Evolutionary conservation across 305 asterid species (phyloP).

Genomic region (Nicotiana rustica): DNA sequence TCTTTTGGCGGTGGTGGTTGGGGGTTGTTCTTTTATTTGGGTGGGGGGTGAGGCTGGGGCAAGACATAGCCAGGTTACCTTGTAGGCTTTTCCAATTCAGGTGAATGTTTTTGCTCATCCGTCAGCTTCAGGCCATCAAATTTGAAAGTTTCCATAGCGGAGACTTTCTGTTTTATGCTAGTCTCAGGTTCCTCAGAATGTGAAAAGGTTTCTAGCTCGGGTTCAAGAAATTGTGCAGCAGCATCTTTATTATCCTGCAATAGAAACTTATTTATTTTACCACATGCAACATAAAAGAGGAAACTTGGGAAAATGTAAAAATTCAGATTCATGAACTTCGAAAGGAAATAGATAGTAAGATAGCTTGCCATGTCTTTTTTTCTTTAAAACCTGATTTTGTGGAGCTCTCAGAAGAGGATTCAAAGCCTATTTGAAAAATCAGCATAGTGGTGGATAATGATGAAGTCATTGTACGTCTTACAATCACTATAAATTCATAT

Average conservation of each 20-base stretch:
- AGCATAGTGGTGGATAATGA: neutral
- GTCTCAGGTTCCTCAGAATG: slow-evolving; percentile 20
- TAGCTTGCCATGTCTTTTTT: slow-evolving; percentile 11
- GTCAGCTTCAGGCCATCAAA: slow-evolving; percentile 26
- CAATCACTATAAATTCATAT: slow-evolving; percentile 19
- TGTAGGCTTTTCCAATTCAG: slow-evolving; percentile 27
- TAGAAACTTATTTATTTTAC: slow-evolving; percentile 24
- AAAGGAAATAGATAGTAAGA: slow-evolving; percentile 29
- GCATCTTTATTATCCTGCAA: slow-evolving; percentile 34
- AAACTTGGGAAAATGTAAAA: neutral
- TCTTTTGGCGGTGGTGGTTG: too few relatives aligned
- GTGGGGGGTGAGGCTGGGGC: too few relatives aligned
- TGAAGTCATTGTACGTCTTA: slow-evolving; percentile 29
- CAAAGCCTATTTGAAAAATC: slow-evolving; percentile 8
- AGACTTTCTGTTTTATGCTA: slow-evolving; percentile 29
- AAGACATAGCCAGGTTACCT: slow-evolving; percentile 33
- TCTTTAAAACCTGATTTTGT: neutral
- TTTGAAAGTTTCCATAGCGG: neutral
- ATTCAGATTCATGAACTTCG: neutral
- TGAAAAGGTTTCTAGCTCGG: slow-evolving; percentile 9
- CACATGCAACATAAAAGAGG: slow-evolving; percentile 24
- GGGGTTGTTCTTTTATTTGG: too few relatives aligned
- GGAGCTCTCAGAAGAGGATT: slow-evolving; percentile 13
- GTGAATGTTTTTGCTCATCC: slow-evolving; percentile 36
- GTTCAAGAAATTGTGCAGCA: neutral